These are phyloP conservation scores for Penicillium psychrofluorescens DNA, from an alignment of 495 filamentous ascomycete genomes.

Conservation along the genomic window DNA sequence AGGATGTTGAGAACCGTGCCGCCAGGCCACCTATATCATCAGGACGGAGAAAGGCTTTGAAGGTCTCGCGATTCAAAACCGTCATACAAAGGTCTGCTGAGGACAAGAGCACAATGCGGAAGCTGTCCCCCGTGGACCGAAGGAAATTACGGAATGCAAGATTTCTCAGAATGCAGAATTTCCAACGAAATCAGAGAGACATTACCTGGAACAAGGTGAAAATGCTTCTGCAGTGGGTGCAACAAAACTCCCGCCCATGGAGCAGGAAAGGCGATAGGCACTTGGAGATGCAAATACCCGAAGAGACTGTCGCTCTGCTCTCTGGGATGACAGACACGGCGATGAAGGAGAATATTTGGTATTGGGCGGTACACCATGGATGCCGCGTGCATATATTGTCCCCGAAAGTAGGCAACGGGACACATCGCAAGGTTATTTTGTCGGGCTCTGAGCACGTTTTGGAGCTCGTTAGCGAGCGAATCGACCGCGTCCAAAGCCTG, in stretches of 20 bases:
- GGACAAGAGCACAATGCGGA: no score
- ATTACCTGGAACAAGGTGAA: conserved; percentile 20
- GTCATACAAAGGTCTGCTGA: no score
- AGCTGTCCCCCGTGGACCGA: no score
- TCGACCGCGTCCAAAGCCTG: conserved; percentile 12
- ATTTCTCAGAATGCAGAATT: neutral
- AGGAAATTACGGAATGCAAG: no score
- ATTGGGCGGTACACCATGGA: conserved; percentile 26
- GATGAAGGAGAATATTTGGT: conserved; percentile 33
- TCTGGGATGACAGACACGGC: conserved; percentile 19
- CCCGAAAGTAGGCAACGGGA: conserved; percentile 23
- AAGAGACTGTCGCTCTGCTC: conserved; percentile 32
- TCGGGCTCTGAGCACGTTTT: conserved; percentile 25
- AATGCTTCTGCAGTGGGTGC: conserved; percentile 15
- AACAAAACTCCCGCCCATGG: conserved; percentile 7
- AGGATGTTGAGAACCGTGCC: no score
- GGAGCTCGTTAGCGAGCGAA: conserved; percentile 20
- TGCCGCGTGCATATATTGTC: conserved; percentile 31
- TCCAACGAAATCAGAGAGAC: neutral
- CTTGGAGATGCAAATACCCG: conserved; percentile 28
- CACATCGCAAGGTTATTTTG: conserved; percentile 27
- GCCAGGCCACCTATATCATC: no score
- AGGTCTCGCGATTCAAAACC: no score
- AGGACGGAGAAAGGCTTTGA: no score
- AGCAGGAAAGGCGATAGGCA: conserved; percentile 7